Conservation (phyloP, 345 rosid genomes). For the Erucastrum elatum region DNA sequence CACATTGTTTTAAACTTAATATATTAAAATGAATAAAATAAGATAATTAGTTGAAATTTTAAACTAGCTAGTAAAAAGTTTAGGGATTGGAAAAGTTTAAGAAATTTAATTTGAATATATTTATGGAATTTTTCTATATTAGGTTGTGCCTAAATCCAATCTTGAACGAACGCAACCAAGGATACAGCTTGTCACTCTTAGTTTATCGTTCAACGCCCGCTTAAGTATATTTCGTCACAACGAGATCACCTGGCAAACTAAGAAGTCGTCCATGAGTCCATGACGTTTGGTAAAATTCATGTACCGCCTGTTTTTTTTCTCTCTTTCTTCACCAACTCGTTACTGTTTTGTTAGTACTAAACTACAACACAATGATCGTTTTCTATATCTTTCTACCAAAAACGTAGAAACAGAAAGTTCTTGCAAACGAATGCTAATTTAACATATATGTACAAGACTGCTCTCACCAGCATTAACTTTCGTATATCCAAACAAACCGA, state of each 20-base stretch:
- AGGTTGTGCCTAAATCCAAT: neutral
- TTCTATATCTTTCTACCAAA: neutral
- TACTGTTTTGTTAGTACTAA: neutral
- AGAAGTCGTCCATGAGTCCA: neutral
- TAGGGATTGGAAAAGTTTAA: too few species aligned
- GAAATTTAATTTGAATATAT: too few species aligned
- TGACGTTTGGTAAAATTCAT: constrained; percentile 3
- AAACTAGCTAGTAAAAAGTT: too few species aligned
- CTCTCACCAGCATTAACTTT: constrained; percentile 13
- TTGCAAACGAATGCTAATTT: neutral
- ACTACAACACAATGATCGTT: neutral
- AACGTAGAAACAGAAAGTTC: neutral
- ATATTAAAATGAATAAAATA: too few species aligned
- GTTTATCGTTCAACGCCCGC: neutral
- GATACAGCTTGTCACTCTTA: neutral
- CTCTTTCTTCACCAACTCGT: constrained; percentile 14
- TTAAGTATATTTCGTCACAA: neutral
- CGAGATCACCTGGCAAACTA: neutral
- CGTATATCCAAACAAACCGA: constrained; percentile 1
- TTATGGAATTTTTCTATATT: too few species aligned
- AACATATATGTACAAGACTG: constrained; percentile 29
- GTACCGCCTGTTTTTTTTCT: neutral
- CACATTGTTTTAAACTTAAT: too few species aligned
- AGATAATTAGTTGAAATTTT: too few species aligned
- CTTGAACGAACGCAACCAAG: neutral